A percentile compares a stretch with the other conserved stretches of the same genome.
phyloP scores from a whole-genome alignment of 2,329 filamentous ascomycete species.

The Cladophialophora chaetospira region DNA sequence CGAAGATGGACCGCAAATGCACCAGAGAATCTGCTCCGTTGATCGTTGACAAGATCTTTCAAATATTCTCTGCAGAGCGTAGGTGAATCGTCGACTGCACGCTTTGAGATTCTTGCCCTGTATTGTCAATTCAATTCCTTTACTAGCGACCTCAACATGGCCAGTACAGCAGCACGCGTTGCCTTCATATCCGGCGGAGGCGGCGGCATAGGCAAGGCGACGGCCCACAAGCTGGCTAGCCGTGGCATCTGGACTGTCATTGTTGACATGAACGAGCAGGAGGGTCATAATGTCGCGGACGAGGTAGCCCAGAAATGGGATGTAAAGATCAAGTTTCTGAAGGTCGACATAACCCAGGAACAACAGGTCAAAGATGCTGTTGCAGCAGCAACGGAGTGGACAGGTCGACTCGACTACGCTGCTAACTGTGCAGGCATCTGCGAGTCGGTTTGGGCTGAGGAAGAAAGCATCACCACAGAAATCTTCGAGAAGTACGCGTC shows the following conservation, averaged over 20 bases:
- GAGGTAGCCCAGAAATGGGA: constrained; percentile 21
- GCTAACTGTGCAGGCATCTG: constrained; percentile 29
- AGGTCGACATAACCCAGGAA: constrained; percentile 27
- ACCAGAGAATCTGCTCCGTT: no score
- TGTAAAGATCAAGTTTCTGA: constrained; percentile 25
- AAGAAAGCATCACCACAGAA: constrained; percentile 25
- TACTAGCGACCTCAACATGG: constrained; percentile 3
- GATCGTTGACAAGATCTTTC: no score
- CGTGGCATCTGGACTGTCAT: constrained; percentile 22
- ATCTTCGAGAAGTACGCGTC: constrained; percentile 23
- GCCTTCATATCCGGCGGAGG: constrained; percentile 25
- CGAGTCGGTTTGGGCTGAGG: constrained; percentile 23
- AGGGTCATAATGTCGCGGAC: constrained; percentile 11
- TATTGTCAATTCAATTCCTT: no score
- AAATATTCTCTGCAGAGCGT: no score
- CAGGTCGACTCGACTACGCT: constrained; percentile 26
- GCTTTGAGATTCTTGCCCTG: no score
- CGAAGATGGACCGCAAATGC: no score
- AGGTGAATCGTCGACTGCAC: no score
- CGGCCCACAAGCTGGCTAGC: constrained; percentile 22
- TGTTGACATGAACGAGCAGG: constrained; percentile 24
- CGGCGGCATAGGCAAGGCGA: constrained; percentile 26
- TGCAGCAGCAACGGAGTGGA: constrained; percentile 15
- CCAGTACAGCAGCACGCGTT: constrained; percentile 15
- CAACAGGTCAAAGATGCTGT: constrained; percentile 25